Base-by-base conservation (phyloP, 768 basidiomycete genomes). In the Leucosporidium scottii region DNA sequence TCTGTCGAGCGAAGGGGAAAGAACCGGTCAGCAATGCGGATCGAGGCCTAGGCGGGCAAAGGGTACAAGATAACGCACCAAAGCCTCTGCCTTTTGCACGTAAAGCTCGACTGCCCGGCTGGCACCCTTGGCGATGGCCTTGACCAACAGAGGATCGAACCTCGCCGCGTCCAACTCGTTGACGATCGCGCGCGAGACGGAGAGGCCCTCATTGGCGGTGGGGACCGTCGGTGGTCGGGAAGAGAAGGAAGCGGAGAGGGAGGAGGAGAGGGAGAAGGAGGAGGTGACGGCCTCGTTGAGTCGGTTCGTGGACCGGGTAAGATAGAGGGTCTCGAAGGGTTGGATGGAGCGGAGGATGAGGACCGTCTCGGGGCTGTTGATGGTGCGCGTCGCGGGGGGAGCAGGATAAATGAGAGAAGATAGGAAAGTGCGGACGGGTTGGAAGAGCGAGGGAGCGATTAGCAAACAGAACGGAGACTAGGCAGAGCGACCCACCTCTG, bases 101-200 rank as follows among this genome's bases (percentile, higher is more conserved):
- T 91, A 81, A 68, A 81, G 82, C n/a, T 92, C 90, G 57, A 98
- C 75, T 64, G 86, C 85, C 3, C 83, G 80, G 15, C 82, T 82
- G 0, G 84, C 85, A 75, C 85, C 87, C 77, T 86, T 87, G 20
- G 93, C 90, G 12, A 96, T 86, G 9, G 86, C 82, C 66, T 83
- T 84, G 17, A 91, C 85, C 20, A 99, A 81, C 48, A 98, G 77
- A 0, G 94, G 94, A 78, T 99, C 96, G 76, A 94, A 96, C 69
- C 87, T 83, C 20, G 91, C 91, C 3, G 91, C 85, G 77, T 97
- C 93, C 7, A 99, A 84, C 75, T 98, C 96, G 77, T 98, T 98
- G 31, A 85, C 85, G 27, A 93, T 82, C 1, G 84, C 82, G 15
- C 96, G 83, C 1, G 89, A 87, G 23, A 93, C 82, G 61, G 85